Base-by-base conservation (phyloP, 2,329 filamentous ascomycete genomes). In the Penicillium glabrum region DNA sequence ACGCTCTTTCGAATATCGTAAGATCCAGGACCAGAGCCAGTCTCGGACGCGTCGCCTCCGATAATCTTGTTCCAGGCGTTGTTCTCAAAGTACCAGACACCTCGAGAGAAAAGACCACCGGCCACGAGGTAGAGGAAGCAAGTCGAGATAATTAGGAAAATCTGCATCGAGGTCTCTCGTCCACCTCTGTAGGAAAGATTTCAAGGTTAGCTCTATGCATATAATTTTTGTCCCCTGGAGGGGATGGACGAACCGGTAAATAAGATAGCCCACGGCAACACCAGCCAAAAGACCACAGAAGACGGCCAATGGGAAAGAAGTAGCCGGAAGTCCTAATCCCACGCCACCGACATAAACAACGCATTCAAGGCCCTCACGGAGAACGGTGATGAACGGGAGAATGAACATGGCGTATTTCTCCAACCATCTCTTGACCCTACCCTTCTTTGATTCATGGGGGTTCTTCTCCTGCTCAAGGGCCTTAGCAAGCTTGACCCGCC, bases 331-430 rank as follows among this genome's bases (percentile, higher is more conserved):
- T 1, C 86, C 85, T 53, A 96, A 86, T 3, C 89, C 88, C 3
- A 96, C 91, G 21, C 91, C 92, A n/a, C 90, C 90, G 52, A 96
- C 86, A 72, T 96, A 96, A 23, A 96, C 83, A 37, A 96, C 87
- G 0, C 89, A 90, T 72, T 96, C 92, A 27, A 96, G 83, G 3
- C 91, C 92, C 72, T 96, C 91, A 33, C 92, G 82, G 16, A 96
- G 77, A n/a, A 95, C 88, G 0, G 91, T 96, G 70, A 96, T 82
- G 74, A 96, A 96, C 1, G 92, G 92, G 53, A 96, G 78, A 45
- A 90, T 75, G 71, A 96, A 95, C 89, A 96, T 91, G 68, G 87
- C 86, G 69, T 96, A 95, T 72, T 89, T 91, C 72, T 93, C 88
- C 21, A 81, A 75, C 77, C 84, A 89, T 54, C 78, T 75, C 74